Base-by-base conservation (phyloP, 192 early-diverging fungal genomes). In the Podila minutissima region DNA sequence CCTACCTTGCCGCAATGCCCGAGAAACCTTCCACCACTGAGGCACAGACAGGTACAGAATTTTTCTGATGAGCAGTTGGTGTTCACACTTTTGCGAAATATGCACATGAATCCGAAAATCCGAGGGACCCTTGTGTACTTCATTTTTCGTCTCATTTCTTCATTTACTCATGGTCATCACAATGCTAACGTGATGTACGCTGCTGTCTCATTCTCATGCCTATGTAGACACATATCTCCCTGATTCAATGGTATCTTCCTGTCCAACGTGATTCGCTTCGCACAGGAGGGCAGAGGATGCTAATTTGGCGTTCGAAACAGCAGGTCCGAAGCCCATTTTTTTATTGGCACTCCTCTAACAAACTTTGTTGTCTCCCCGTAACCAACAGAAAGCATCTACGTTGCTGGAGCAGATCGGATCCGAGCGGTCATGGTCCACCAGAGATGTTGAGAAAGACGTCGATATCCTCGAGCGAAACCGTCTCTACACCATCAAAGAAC, bases 391-490 rank as follows among this genome's bases (percentile, higher is more conserved):
- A 84, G 77, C 77, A 11, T 86, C 86, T 3, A 85, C 83, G 7
- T 51, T 89, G 32, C 51, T 89, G 60, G 84, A 85, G 46, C 85
- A 85, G 38, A 86, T 89, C 22, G 84, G 84, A 26, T 66, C 74
- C 53, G 88, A 89, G 51, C 74, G 83, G 15, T 82, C 83, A 22
- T 89, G 88, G 88, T 73, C 72, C 11, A 55, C 74, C 29, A 64
- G 82, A 33, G 83, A 89, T 67, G 75, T 87, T n/a, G 82, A 84
- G 26, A 73, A 66, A 33, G 88, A 89, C 66, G 77, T 85, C 24
- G 65, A 69, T 28, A 75, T 85, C 51, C 66, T 89, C 46, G 77
- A 77, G 12, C 50, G 67, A 11, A 86, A 89, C 74, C 71, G 88
- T 53, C 37, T 89, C 12, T 85, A 82, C 32, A 81, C 83, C 28